phyloP scores from a whole-genome alignment of 169 alveolate genomes.

The Plasmodium vivax region DNA sequence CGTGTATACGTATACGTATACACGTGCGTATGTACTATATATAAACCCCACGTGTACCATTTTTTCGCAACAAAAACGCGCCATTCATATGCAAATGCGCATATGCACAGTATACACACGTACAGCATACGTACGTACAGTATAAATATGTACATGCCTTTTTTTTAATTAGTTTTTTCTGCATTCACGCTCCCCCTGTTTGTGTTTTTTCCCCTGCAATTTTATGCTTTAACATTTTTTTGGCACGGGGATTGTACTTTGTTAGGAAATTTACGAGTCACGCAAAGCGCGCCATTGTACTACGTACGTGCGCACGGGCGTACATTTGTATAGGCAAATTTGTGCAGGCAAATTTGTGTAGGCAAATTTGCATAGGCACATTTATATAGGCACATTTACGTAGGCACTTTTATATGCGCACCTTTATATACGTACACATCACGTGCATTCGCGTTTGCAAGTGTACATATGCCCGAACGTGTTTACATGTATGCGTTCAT shows the following conservation, averaged over 20 bases:
- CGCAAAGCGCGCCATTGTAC: neutral
- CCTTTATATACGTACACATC: neutral
- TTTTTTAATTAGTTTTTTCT: neutral
- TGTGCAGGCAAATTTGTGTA: neutral
- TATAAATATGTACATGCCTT: neutral
- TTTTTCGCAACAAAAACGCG: neutral
- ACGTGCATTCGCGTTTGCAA: neutral
- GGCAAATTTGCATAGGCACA: neutral
- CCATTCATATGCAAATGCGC: neutral
- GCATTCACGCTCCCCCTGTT: neutral
- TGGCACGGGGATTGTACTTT: conserved; percentile 1
- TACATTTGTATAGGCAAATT: neutral
- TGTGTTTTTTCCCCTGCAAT: neutral
- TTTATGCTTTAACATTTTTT: conserved; percentile 26
- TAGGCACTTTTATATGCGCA: neutral
- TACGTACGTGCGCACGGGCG: neutral
- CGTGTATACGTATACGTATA: neutral
- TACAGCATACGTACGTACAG: neutral
- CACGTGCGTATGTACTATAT: neutral
- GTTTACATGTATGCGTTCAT: neutral
- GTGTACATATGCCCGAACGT: neutral
- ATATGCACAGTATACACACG: neutral
- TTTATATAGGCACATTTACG: neutral
- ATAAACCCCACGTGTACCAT: neutral
- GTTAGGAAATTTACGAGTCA: neutral